A percentile compares a stretch with the other conserved stretches of the same genome.
Evolutionary conservation across 1,139 yeast genomes (phyloP).

Genomic region (Geotrichum candidum): DNA sequence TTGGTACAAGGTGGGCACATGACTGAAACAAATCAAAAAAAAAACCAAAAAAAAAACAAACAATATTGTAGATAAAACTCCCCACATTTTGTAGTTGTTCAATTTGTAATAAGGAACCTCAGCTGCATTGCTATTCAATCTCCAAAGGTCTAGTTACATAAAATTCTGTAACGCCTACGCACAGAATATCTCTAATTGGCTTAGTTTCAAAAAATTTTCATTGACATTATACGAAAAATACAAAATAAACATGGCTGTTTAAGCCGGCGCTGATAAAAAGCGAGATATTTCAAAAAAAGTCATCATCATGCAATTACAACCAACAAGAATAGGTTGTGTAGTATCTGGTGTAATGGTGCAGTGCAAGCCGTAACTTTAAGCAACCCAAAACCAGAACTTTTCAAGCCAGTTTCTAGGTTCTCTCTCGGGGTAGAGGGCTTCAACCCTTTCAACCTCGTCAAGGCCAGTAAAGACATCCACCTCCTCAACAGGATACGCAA

Average conservation of each 20-base stretch:
- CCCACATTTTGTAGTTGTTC: too few relatives aligned
- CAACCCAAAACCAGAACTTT: conserved; percentile 42
- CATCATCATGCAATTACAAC: not conserved
- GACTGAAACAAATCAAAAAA: not conserved
- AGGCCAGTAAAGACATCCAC: conserved; percentile 49
- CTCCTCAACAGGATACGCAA: conserved; percentile 39
- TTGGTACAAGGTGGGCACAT: not conserved
- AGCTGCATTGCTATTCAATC: not conserved
- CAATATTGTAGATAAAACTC: not conserved
- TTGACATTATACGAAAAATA: not conserved
- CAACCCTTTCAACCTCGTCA: conserved; percentile 46
- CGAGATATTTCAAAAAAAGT: not conserved
- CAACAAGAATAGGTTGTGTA: not conserved
- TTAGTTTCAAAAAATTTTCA: not conserved
- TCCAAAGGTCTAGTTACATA: not conserved
- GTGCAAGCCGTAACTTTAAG: conserved; percentile 18
- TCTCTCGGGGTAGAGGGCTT: conserved; percentile 34
- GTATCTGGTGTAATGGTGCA: not conserved
- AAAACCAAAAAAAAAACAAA: not conserved
- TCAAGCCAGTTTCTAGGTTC: conserved; percentile 37
- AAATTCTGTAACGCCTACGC: too few relatives aligned
- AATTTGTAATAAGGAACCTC: too few relatives aligned
- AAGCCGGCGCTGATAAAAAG: not conserved
- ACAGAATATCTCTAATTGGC: not conserved
- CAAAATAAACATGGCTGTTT: not conserved